Base-by-base conservation (phyloP, 441 rosid species). In the Erodium moschatum region DNA sequence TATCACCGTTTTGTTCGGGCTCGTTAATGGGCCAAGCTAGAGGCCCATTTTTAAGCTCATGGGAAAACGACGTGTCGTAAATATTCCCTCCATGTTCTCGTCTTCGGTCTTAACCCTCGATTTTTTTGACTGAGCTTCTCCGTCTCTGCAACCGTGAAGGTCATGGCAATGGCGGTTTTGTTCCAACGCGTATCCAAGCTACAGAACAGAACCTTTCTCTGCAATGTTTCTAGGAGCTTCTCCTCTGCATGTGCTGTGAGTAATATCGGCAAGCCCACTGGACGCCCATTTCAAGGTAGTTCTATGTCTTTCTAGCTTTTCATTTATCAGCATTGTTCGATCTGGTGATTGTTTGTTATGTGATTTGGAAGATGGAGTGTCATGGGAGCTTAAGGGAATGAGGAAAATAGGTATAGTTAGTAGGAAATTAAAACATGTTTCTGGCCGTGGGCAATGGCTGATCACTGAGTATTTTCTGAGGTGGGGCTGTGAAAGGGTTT, bases 261-360 rank as follows among this genome's bases (percentile, higher is more conserved):
- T 31, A 70, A 61, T 64, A 67, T 42, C 46, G 10, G 24, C 13
- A 69, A 69, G 5, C 67, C 81, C 71, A 24, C 78, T 35, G 66
- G 65, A 42, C 15, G 69, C 56, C 67, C 82, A 13, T 71, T 72
- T 70, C 92, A 70, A 81, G 92, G 94, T 86, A 72, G 20, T 65
- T 69, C 67, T 40, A 29, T 67, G 60, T 38, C 40, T 20, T 0
- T 58, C 64, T 16, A 65, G 1, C 16, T 13, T 46, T 27, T 67
- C 18, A 15, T 5, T 54, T 5, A 54, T 6, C 52, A 11, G 15
- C 52, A 46, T 46, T 46, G 50, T 44, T 44, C 50, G n/a, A 44
- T 44, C 5, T 44, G 52, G 52, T 12, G 15, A 46, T 46, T 46
- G 15, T 46, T 46, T 1, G 1, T 46, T 46, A 3, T 46, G 52